Base-by-base conservation (phyloP, 108 stramenopile species). In the Hondaea fermentalgiana region DNA sequence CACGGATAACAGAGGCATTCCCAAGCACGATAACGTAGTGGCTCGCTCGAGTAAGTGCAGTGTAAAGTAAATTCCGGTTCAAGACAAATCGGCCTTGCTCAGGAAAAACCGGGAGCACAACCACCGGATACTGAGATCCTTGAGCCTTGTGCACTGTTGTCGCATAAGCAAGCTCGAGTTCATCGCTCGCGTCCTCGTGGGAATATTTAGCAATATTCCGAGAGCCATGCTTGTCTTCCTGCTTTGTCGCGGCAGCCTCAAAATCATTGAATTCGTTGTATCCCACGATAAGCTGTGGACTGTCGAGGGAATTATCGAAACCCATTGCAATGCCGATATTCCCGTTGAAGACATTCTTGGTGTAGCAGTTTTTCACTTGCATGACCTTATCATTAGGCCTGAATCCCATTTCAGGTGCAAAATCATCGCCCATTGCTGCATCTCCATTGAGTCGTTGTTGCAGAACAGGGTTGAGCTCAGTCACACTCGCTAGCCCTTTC, bases 141-240 rank as follows among this genome's bases (percentile, higher is more conserved):
- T 88, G 88, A 5, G 88, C 88, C 88, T 88, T 88, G 71, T 88
- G 88, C 35, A 88, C 72, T 0, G 88, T 88, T 1, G 71, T 19
- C 5, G 88, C 88, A n/a, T 88, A 88, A 17, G 88, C 88, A 5
- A 88, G 57, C 43, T 47, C 51, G 1, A 88, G 25, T 10, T 51
- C 14, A 5, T 28, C 42, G 29, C 28, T 23, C 0, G 59, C 60
- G 8, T 60, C 44, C 5, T 4, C 45, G 60, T 5, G 5, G 16
- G 4, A 4, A 44, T 87, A 87, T 45, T 45, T 42, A 5, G 23
- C 87, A 5, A 5, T 0, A 10, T 4, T 21, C 58, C 28, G 5
- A 3, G 35, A 35, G 35, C 35, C 35, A 0, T 35, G 2, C 35
- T 35, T 35, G 35, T 35, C 35, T 2, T 35, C 35, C 35, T 51